These are phyloP conservation scores for Avicennia marina DNA, from an alignment of 257 asterid genomes.

Conservation along the genomic window DNA sequence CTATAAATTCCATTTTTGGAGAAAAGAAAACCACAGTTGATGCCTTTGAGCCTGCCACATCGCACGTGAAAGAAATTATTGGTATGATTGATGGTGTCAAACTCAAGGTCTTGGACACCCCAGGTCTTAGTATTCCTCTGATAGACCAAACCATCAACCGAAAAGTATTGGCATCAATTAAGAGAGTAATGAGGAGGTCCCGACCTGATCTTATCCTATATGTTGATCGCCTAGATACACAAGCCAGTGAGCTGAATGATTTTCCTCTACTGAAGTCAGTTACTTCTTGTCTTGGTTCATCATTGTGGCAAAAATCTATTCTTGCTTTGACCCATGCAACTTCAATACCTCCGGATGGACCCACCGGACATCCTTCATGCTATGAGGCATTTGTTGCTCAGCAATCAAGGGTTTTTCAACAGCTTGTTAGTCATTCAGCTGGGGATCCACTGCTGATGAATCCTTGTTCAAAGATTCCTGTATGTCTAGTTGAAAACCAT, in stretches of 20 bases:
- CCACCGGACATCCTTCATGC: slow-evolving; percentile 42
- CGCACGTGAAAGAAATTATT: slow-evolving; percentile 39
- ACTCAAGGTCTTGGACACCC: slow-evolving; percentile 74
- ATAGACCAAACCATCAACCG: slow-evolving; percentile 45
- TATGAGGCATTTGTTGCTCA: slow-evolving; percentile 42
- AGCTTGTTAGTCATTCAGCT: slow-evolving; percentile 38
- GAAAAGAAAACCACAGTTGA: slow-evolving; percentile 37
- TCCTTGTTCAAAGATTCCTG: slow-evolving; percentile 35
- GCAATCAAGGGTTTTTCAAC: slow-evolving; percentile 33
- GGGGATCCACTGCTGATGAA: slow-evolving; percentile 21
- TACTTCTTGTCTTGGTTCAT: slow-evolving; percentile 58
- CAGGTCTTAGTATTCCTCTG: slow-evolving; percentile 59
- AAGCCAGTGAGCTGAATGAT: slow-evolving; percentile 37
- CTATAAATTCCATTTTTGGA: slow-evolving; percentile 77
- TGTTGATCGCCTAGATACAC: slow-evolving; percentile 68
- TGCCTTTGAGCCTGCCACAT: slow-evolving; percentile 72
- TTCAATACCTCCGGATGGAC: slow-evolving; percentile 66
- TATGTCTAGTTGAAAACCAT: slow-evolving; percentile 55
- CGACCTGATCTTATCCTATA: slow-evolving; percentile 77
- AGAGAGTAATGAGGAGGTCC: slow-evolving; percentile 44
- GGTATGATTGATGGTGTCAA: slow-evolving; percentile 51
- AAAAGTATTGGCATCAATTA: slow-evolving; percentile 45
- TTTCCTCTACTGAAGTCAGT: slow-evolving; percentile 47
- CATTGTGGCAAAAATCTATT: slow-evolving; percentile 56
- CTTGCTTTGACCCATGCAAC: slow-evolving; percentile 69